A percentile compares a stretch with the other conserved stretches of the same genome.
Evolutionary conservation across 31 red algal species (phyloP).

Genomic region (Porphyra umbilicalis): DNA sequence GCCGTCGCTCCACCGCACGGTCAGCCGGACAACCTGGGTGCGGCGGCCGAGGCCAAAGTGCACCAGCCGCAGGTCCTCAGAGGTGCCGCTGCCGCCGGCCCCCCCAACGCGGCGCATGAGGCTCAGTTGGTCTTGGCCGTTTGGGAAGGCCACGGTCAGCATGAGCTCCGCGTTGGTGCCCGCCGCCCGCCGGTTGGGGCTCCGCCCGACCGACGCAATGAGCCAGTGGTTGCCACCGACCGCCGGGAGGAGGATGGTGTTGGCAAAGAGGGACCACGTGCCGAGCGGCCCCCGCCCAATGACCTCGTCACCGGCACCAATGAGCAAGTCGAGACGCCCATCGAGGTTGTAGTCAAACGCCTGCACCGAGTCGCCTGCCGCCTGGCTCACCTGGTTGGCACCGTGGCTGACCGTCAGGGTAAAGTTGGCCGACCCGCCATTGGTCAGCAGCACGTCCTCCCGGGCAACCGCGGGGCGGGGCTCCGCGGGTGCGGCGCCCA

Average conservation of each 20-base stretch:
- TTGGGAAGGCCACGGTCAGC: background rate
- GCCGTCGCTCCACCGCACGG: background rate
- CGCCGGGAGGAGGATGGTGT: background rate
- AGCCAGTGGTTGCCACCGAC: background rate
- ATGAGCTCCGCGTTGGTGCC: background rate
- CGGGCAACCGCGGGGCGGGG: background rate
- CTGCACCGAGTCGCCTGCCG: background rate
- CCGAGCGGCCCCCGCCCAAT: background rate
- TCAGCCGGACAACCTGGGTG: background rate
- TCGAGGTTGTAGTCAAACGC: constrained; percentile 8
- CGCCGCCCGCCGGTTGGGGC: background rate
- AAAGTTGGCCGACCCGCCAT: background rate
- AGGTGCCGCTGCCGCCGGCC: background rate
- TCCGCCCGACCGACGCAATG: background rate
- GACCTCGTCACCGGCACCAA: background rate
- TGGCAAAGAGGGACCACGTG: background rate
- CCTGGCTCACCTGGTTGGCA: background rate
- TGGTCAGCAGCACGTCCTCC: background rate
- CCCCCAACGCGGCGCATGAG: background rate
- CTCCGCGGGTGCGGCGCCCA: too few relatives aligned
- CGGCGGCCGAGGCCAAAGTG: background rate
- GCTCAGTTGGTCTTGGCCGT: background rate
- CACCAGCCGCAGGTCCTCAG: background rate
- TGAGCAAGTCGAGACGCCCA: background rate
- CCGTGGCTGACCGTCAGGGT: background rate